phyloP scores from a whole-genome alignment of 139 green algal species.

The Nannochloris sp. region DNA sequence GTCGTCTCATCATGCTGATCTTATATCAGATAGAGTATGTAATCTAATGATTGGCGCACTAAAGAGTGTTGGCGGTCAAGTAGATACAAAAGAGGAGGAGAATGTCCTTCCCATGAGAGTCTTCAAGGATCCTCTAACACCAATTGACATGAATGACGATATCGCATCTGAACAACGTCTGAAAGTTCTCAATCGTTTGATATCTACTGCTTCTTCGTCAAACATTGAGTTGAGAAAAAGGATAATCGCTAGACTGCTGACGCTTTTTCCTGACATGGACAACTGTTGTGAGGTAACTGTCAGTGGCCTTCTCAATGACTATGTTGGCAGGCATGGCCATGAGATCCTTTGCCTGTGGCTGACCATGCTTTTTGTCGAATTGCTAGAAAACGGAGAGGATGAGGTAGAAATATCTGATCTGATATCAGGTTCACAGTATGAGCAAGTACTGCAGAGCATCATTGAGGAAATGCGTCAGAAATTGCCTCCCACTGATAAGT shows the following conservation, averaged over 20 bases:
- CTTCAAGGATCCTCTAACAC: too few species aligned
- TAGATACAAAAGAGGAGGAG: too few species aligned
- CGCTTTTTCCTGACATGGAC: slow-evolving; percentile 10
- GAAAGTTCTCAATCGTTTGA: too few species aligned
- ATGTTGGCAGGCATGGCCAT: slow-evolving; percentile 2
- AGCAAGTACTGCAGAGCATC: slow-evolving; percentile 42
- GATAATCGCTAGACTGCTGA: slow-evolving; percentile 31
- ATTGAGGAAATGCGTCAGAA: slow-evolving; percentile 32
- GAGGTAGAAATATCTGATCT: background rate
- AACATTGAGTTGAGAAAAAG: too few species aligned
- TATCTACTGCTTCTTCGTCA: too few species aligned
- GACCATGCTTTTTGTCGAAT: slow-evolving; percentile 3
- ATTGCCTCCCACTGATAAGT: slow-evolving; percentile 16
- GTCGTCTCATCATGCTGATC: background rate
- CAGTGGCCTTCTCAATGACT: slow-evolving; percentile 9
- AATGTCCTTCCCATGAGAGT: too few species aligned
- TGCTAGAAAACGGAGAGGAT: background rate
- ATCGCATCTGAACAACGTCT: too few species aligned
- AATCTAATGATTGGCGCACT: background rate
- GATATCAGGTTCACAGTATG: slow-evolving; percentile 32
- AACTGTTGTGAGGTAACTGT: slow-evolving; percentile 17
- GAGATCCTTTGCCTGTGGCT: slow-evolving; percentile 14
- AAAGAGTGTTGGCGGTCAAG: too few species aligned
- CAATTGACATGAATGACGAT: too few species aligned
- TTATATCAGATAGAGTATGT: slow-evolving; percentile 3